phyloP scores from a whole-genome alignment of 2,329 filamentous ascomycete species.

The Hymenotorrendiella dingleyae region DNA sequence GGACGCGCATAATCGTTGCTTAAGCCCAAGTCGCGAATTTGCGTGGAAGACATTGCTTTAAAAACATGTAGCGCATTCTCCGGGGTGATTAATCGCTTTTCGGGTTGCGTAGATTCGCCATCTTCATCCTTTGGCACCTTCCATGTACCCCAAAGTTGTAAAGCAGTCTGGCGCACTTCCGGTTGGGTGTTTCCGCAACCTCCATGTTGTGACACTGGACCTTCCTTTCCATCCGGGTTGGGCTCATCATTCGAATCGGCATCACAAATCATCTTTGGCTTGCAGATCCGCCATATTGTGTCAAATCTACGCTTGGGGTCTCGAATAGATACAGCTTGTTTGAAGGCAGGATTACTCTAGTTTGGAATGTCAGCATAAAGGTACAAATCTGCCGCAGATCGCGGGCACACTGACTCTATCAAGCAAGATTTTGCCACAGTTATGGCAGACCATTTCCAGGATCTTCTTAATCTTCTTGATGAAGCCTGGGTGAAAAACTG shows the following conservation, averaged over 20 bases:
- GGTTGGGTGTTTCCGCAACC: constrained; percentile 92
- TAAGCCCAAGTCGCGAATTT: constrained; percentile 80
- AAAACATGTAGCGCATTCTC: constrained; percentile 83
- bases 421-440: constrained; percentile 94
- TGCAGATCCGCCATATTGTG: constrained; percentile 85
- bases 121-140: constrained; percentile 72
- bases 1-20: constrained; percentile 93
- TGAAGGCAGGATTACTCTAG: constrained; percentile 80
- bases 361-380: constrained; percentile 54
- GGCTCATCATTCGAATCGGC: constrained; percentile 68
- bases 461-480: constrained; percentile 99
- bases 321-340: constrained; percentile 73
- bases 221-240: constrained; percentile 50
- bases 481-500: constrained; percentile 92
- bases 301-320: constrained; percentile 95
- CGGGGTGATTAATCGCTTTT: constrained; percentile 77
- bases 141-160: constrained; percentile 74
- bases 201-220: constrained; percentile 59
- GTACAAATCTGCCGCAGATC: constrained; percentile 47
- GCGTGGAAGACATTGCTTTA: constrained; percentile 73
- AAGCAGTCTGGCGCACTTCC: constrained; percentile 76
- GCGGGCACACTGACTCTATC: constrained; percentile 88
- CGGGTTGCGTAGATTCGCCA: constrained; percentile 59
- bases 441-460: constrained; percentile 97
- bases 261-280: constrained; percentile 80